A percentile compares a stretch with the other conserved stretches of the same genome.
These are phyloP conservation scores for Naganishia antarctica DNA, from an alignment of 768 basidiomycete genomes.

Conservation along the genomic window DNA sequence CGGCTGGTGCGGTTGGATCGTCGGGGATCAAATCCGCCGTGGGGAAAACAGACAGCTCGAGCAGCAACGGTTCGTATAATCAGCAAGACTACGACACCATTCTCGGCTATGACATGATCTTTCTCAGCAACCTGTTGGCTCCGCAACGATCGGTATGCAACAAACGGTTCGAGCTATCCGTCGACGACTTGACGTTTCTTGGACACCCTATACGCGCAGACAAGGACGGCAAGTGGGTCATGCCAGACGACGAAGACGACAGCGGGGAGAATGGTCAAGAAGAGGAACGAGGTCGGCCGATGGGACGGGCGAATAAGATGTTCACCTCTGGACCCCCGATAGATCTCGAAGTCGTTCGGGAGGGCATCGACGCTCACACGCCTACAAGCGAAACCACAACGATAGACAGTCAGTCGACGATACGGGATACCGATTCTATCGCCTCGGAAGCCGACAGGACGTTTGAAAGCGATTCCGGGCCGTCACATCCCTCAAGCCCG, in stretches of 20 bases:
- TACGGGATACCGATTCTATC: neutral
- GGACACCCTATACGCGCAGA: constrained; percentile 89
- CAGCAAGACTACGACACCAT: constrained; percentile 51
- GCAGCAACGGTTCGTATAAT: constrained; percentile 28
- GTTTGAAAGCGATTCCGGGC: constrained; percentile 15
- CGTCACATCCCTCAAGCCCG: constrained; percentile 32
- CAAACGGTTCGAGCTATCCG: constrained; percentile 85
- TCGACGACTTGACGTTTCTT: constrained; percentile 86
- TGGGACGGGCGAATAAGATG: constrained; percentile 29
- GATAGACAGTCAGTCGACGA: neutral
- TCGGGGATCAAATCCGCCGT: constrained; percentile 11
- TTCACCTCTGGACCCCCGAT: constrained; percentile 1
- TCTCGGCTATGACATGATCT: constrained; percentile 75
- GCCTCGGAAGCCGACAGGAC: constrained; percentile 6
- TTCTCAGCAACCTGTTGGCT: constrained; percentile 73
- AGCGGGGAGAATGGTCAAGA: constrained; percentile 31
- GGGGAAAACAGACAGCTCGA: constrained; percentile 18
- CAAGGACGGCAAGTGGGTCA: constrained; percentile 67
- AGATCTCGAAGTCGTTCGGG: constrained; percentile 14
- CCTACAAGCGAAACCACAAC: neutral
- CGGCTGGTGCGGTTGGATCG: neutral
- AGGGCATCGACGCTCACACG: constrained; percentile 7
- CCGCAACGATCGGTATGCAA: constrained; percentile 76
- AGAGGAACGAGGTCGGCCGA: constrained; percentile 22
- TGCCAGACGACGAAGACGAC: constrained; percentile 41